Conservation (phyloP, 495 filamentous ascomycete genomes). For the Lasiosphaeria hispida region DNA sequence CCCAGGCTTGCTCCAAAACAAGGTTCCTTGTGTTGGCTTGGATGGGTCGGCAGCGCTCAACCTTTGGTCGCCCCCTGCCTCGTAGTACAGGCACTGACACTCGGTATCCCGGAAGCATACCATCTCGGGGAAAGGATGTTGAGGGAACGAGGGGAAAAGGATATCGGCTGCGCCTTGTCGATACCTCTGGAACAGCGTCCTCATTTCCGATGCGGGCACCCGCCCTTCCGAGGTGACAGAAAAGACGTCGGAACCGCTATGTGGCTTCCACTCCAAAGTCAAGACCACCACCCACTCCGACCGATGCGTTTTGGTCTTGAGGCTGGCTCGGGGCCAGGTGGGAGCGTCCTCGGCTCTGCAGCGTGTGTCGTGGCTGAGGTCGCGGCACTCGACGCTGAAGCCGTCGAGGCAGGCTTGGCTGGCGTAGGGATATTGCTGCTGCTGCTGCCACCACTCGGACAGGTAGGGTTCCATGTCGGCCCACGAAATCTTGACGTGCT, state of each 20-base stretch:
- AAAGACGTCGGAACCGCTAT: conserved; percentile 18
- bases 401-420: conserved; percentile 18
- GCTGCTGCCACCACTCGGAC: conserved; percentile 9
- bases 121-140: conserved; percentile 21
- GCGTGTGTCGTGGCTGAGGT: conserved; percentile 20
- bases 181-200: conserved; percentile 19
- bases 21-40: conserved; percentile 8
- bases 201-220: conserved; percentile 19
- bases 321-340: conserved; percentile 21
- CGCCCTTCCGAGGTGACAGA: conserved; percentile 11
- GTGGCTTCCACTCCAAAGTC: conserved; percentile 19
- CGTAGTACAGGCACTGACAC: conserved; percentile 21
- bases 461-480: conserved; percentile 18
- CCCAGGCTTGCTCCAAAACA: conserved; percentile 3
- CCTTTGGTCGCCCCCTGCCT: conserved; percentile 9
- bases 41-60: background rate
- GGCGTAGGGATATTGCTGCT: conserved; percentile 4
- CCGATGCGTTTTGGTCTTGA: conserved; percentile 5
- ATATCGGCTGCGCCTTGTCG: conserved; percentile 19
- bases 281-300: conserved; percentile 10
- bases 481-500: conserved; percentile 25
- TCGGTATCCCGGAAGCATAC: conserved; percentile 12
- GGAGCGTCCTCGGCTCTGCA: conserved; percentile 14
- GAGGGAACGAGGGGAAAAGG: conserved; percentile 11
- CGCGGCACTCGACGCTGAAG: conserved; percentile 22